Evolutionary conservation across 108 stramenopile genomes (phyloP).

Genomic region (Cyclotella baltica): DNA sequence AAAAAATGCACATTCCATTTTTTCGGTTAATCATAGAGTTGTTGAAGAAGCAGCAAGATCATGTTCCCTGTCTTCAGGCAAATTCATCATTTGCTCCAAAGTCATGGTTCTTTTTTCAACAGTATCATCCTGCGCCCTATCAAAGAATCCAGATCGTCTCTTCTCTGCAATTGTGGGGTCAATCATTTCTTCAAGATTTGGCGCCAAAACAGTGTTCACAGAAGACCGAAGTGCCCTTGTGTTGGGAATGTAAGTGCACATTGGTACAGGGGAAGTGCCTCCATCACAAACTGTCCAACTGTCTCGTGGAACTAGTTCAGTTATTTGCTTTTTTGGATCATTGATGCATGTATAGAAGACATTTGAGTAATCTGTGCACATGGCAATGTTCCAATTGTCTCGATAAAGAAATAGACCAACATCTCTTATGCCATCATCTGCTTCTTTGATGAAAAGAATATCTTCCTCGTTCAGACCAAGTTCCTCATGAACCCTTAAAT

Average conservation of each 20-base stretch:
- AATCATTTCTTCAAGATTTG: conserved; percentile 54
- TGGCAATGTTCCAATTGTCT: conserved; percentile 46
- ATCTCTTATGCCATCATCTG: conserved; percentile 50
- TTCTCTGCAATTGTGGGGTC: conserved; percentile 54
- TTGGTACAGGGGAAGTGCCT: conserved; percentile 34
- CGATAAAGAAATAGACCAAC: conserved; percentile 46
- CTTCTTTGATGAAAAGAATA: conserved; percentile 51
- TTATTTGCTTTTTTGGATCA: conserved; percentile 16
- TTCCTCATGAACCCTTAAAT: conserved; percentile 54
- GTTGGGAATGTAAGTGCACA: conserved; percentile 34
- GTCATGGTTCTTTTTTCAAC: conserved; percentile 45
- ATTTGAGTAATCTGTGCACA: conserved; percentile 56
- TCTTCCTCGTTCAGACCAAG: conserved; percentile 47
- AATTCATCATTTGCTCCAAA: conserved; percentile 40
- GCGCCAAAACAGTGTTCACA: conserved; percentile 17
- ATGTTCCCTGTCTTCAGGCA: conserved; percentile 25
- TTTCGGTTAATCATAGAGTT: too few species aligned
- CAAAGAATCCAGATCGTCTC: conserved; percentile 42
- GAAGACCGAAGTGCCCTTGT: conserved; percentile 15
- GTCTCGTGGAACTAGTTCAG: conserved; percentile 39
- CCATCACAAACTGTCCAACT: conserved; percentile 30
- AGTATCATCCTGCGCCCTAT: conserved; percentile 24
- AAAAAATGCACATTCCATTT: too few species aligned
- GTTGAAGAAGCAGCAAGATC: too few species aligned
- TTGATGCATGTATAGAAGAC: conserved; percentile 44